phyloP scores from a whole-genome alignment of 805 yeast species.

The Cyberlindnera veronae region DNA sequence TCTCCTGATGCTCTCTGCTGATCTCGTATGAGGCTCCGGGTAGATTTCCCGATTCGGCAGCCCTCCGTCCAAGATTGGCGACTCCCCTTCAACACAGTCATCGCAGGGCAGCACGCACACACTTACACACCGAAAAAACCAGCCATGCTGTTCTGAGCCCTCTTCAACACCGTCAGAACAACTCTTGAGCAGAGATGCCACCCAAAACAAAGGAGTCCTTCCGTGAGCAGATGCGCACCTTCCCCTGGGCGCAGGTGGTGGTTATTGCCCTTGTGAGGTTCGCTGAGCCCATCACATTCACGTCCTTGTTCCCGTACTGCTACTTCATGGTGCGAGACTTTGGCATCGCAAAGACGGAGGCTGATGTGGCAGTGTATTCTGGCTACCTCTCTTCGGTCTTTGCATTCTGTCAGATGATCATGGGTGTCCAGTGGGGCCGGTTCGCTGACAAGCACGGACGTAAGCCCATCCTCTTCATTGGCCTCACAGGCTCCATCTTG shows the following conservation, averaged over 20 bases:
- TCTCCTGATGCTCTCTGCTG: too few species aligned
- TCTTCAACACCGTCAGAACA: too few species aligned
- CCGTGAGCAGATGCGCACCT: slow-evolving; percentile 50
- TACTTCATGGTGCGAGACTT: slow-evolving; percentile 62
- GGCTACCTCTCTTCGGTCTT: slow-evolving; percentile 62
- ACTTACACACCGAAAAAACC: not conserved
- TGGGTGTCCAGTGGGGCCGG: slow-evolving; percentile 59
- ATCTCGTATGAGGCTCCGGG: too few species aligned
- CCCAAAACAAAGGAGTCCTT: slow-evolving; percentile 28
- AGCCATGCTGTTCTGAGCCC: too few species aligned
- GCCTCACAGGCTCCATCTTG: slow-evolving; percentile 49
- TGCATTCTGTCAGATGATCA: slow-evolving; percentile 56
- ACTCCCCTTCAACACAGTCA: too few species aligned
- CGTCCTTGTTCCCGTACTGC: slow-evolving; percentile 60
- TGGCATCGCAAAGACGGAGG: slow-evolving; percentile 44
- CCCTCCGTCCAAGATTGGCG: too few species aligned
- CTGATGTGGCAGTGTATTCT: slow-evolving; percentile 55
- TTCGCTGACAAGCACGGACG: slow-evolving; percentile 54
- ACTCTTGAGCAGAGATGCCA: too few species aligned
- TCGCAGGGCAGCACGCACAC: too few species aligned
- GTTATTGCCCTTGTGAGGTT: slow-evolving; percentile 46
- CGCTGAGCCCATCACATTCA: slow-evolving; percentile 61
- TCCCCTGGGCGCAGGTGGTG: slow-evolving; percentile 49
- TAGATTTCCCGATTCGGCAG: too few species aligned
- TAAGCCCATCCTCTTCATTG: slow-evolving; percentile 48